phyloP scores from a whole-genome alignment of 2,329 filamentous ascomycete genomes.

The Alternaria solani region DNA sequence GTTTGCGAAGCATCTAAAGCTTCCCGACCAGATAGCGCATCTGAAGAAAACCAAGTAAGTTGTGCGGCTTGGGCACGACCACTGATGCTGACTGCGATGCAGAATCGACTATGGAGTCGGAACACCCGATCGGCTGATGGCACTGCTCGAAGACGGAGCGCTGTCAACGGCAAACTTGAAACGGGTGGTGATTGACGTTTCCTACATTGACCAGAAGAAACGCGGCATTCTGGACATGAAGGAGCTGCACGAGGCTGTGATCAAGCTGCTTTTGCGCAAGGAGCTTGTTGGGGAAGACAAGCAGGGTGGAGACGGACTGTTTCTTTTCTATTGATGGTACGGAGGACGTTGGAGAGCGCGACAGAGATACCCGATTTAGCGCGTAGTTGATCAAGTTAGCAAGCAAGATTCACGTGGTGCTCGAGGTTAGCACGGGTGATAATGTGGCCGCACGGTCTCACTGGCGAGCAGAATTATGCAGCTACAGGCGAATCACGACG shows the following conservation, averaged over 20 bases:
- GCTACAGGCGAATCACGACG: constrained; percentile 27
- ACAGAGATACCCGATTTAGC: constrained; percentile 23
- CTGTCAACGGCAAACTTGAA: constrained; percentile 75
- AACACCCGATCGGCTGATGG: constrained; percentile 82
- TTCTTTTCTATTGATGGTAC: constrained; percentile 42
- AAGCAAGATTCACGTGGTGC: constrained; percentile 11
- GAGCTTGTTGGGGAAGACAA: constrained; percentile 65
- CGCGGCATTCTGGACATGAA: constrained; percentile 94
- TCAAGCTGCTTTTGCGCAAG: constrained; percentile 73
- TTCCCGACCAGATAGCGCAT: constrained; percentile 82
- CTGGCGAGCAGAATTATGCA: constrained; percentile 29
- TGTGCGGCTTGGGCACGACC: constrained; percentile 16
- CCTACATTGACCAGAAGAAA: constrained; percentile 94
- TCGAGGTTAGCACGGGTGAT: constrained; percentile 23
- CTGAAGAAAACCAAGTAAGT: constrained; percentile 68
- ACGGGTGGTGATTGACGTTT: constrained; percentile 87
- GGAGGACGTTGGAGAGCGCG: background rate
- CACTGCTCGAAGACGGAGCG: constrained; percentile 82
- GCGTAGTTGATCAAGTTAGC: background rate
- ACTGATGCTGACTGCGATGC: constrained; percentile 47
- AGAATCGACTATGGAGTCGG: constrained; percentile 87
- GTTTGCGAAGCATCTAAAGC: constrained; percentile 98
- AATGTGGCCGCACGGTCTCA: constrained; percentile 14
- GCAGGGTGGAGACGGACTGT: constrained; percentile 37
- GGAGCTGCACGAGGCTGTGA: constrained; percentile 83